phyloP scores from a whole-genome alignment of 2,329 filamentous ascomycete species.

The Fusarium pseudonygamai region DNA sequence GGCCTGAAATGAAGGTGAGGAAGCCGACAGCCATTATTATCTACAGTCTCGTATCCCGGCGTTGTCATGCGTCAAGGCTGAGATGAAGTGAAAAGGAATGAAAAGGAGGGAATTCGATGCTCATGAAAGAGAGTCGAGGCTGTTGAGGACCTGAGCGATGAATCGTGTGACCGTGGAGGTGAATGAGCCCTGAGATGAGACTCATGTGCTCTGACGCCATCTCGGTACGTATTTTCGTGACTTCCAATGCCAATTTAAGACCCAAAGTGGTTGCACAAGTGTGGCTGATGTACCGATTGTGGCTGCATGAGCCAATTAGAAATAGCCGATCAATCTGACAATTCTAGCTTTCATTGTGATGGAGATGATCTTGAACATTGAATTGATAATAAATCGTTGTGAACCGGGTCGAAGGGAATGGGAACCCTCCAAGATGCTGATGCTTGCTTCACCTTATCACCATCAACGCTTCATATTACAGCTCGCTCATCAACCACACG shows the following conservation, averaged over 20 bases:
- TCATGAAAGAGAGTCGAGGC: neutral
- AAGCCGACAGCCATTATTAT: conserved; percentile 46
- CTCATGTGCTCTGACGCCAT: conserved; percentile 38
- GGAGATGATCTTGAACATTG: neutral
- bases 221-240: conserved; percentile 19
- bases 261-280: conserved; percentile 7
- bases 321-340: conserved; percentile 5
- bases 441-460: neutral
- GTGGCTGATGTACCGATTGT: conserved; percentile 32
- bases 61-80: neutral
- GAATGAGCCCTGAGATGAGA: neutral
- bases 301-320: conserved; percentile 30
- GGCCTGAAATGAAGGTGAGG: conserved; percentile 60
- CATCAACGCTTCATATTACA: neutral
- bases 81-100: neutral
- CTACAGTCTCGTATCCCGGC: neutral
- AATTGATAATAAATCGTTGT: neutral
- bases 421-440: neutral
- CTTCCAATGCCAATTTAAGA: neutral
- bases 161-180: conserved; percentile 25
- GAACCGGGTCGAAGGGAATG: too few relatives aligned
- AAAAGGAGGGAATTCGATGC: neutral
- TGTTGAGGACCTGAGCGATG: neutral
- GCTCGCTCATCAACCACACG: conserved; percentile 14
- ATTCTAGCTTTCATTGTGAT: neutral